Evolutionary conservation across 371 early-diverging fungal genomes (phyloP).

Genomic region (Rhizomucor pusillus): DNA sequence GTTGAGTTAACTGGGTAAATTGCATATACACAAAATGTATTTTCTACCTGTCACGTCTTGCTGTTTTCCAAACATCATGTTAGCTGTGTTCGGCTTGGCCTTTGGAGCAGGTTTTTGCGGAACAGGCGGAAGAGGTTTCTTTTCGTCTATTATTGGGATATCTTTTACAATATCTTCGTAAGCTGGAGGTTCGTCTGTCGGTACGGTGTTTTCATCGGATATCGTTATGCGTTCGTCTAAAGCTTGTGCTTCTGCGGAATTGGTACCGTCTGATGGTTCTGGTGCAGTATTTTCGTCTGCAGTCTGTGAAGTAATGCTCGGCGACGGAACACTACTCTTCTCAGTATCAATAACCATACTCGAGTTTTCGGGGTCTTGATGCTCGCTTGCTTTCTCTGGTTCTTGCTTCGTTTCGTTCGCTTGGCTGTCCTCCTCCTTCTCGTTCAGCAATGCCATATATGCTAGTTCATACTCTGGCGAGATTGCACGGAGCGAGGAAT

Average conservation of each 20-base stretch:
- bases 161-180: slow-evolving; percentile 12
- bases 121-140: background rate
- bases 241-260: background rate
- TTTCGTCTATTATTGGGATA: slow-evolving; percentile 3
- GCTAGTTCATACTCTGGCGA: slow-evolving; percentile 50
- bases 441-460: slow-evolving; percentile 51
- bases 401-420: background rate
- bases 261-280: background rate
- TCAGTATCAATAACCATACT: no score
- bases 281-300: no score
- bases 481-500: slow-evolving; percentile 36
- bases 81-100: slow-evolving; percentile 19
- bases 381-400: background rate
- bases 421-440: slow-evolving; percentile 21
- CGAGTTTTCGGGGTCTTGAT: no score
- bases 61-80: slow-evolving; percentile 62
- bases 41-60: slow-evolving; percentile 62
- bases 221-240: background rate
- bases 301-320: no score
- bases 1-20: no score
- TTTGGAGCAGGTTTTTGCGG: background rate
- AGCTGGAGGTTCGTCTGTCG: slow-evolving; percentile 7
- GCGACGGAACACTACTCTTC: no score
- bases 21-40: slow-evolving; percentile 3
- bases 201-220: background rate